A percentile compares a stretch with the other conserved stretches of the same genome.
phyloP scores from a whole-genome alignment of 495 filamentous ascomycete genomes.

The Rostrohypoxylon terebratum region DNA sequence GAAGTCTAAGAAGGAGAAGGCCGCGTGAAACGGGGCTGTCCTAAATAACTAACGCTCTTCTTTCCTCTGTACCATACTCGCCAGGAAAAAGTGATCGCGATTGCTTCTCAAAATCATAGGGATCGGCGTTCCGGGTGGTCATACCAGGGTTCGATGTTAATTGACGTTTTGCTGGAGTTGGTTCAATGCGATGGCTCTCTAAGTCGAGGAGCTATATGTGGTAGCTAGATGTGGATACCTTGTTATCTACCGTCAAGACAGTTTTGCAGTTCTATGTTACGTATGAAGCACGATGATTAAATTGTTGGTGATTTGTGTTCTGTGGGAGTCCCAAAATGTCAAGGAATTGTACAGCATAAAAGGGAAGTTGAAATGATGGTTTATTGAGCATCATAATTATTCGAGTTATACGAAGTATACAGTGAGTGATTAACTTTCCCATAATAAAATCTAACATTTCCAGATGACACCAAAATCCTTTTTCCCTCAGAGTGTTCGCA shows the following conservation, averaged over 20 bases:
- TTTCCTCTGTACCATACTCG: slow-evolving; percentile 48
- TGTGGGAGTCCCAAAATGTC: background rate
- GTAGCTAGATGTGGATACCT: background rate
- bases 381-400: too few relatives aligned
- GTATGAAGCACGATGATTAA: background rate
- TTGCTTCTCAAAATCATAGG: slow-evolving; percentile 41
- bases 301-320: background rate
- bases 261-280: slow-evolving; percentile 12
- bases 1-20: slow-evolving; percentile 58
- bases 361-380: too few relatives aligned
- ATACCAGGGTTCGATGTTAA: slow-evolving; percentile 44
- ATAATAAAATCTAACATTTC: too few relatives aligned
- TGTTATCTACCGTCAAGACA: slow-evolving; percentile 22
- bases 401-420: too few relatives aligned
- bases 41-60: slow-evolving; percentile 19
- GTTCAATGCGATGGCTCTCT: slow-evolving; percentile 31
- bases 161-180: slow-evolving; percentile 44
- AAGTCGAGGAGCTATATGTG: slow-evolving; percentile 32
- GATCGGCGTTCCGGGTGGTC: slow-evolving; percentile 51
- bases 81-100: slow-evolving; percentile 39
- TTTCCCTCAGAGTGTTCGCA: background rate
- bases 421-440: too few relatives aligned
- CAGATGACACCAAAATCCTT: background rate
- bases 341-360: too few relatives aligned
- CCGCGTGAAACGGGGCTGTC: slow-evolving; percentile 36